Evolutionary conservation across 352 stramenopile genomes (phyloP), one percentile per base, ranked within the genome.

Genomic region (Globisporangium cylindrosporum): DNA sequence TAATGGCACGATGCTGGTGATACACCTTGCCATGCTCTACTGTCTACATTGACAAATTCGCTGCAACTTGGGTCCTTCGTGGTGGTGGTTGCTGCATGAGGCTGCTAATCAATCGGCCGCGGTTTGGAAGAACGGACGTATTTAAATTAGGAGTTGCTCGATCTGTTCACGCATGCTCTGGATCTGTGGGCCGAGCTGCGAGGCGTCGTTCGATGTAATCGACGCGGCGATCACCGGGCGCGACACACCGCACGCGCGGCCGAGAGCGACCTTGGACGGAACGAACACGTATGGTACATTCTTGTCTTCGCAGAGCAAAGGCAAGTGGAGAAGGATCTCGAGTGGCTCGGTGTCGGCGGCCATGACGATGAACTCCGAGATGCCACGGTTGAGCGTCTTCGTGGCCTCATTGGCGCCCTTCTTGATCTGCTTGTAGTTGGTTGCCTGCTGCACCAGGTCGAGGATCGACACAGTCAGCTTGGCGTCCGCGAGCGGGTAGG

Each of bases 381-480:
- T 99, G 69, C 98, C 98, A 66, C 98, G 95, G 87, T 99, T 99
- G 62, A 99, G 81, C 24, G 98, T 99, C 88, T 99, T 99, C 75
- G 98, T 99, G 72, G 98, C 98, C 75, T 99, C 98, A 86, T 99
- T 99, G 64, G 98, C 98, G 62, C 98, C 98, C 88, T 99, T 99
- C 86, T 99, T 99, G 73, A 99, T 98, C 84, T 99, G 98, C 91
- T 99, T 99, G 94, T 99, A 99, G 85, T 99, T 99, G 72, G 94
- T 97, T 49, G 97, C 97, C 78, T 99, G 98, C 82, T 99, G 97
- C 59, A 99, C 93, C 64, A 99, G 84, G 80, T 99, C 98, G 63
- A 99, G 89, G 72, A 99, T 98, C 64, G 91, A 98, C 64, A 99
- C 97, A 20, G 98, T 99, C 58, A 99, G 89, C 76, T 99, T 98